A percentile compares a stretch with the other conserved stretches of the same genome.
phyloP scores from a whole-genome alignment of 2,329 filamentous ascomycete genomes.

The Cladophialophora carrionii region DNA sequence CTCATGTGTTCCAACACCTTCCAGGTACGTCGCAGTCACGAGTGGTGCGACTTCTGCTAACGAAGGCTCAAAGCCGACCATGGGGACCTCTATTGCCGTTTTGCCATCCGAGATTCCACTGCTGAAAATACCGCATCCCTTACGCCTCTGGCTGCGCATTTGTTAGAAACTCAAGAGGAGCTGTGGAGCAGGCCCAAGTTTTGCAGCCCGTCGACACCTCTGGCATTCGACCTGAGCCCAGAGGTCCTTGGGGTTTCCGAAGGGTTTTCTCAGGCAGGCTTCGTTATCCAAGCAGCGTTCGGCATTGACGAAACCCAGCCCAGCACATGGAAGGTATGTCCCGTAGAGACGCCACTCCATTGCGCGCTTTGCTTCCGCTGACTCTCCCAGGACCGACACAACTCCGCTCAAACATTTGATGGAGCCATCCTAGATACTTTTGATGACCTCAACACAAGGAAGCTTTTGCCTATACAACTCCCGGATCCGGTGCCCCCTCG shows the following conservation, averaged over 20 bases:
- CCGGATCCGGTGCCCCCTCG: conserved; percentile 14
- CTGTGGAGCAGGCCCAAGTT: conserved; percentile 16
- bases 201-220: neutral
- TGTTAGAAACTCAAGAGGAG: conserved; percentile 9
- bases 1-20: conserved; percentile 3
- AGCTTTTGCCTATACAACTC: conserved; percentile 1
- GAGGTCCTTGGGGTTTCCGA: conserved; percentile 27
- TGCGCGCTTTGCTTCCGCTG: neutral
- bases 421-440: conserved; percentile 11
- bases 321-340: conserved; percentile 28
- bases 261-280: conserved; percentile 26
- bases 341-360: neutral
- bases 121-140: conserved; percentile 9
- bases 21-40: conserved; percentile 6
- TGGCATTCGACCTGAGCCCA: conserved; percentile 25
- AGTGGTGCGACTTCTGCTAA: neutral
- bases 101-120: conserved; percentile 18
- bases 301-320: conserved; percentile 24
- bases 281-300: conserved; percentile 21
- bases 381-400: conserved; percentile 17
- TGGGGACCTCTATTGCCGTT: conserved; percentile 26
- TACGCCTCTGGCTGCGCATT: conserved; percentile 24
- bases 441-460: conserved; percentile 7
- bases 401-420: conserved; percentile 18
- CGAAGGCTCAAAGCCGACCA: neutral